These are phyloP conservation scores for Calocera cornea DNA, from an alignment of 768 basidiomycete genomes.

Conservation along the genomic window DNA sequence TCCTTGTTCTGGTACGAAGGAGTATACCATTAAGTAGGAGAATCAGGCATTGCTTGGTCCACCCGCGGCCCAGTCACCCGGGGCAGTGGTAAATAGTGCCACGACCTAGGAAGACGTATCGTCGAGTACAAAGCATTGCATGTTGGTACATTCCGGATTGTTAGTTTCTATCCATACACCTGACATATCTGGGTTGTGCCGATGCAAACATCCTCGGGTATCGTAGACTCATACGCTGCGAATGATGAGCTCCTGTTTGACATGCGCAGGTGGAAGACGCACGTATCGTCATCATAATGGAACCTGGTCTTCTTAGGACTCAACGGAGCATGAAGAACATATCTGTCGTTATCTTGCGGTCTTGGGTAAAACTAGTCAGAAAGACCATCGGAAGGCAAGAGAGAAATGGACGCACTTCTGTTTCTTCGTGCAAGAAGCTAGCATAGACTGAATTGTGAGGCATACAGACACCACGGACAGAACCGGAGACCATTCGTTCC, in stretches of 20 bases:
- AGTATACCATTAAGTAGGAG: too few species aligned
- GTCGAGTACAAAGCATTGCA: too few species aligned
- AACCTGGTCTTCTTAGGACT: slow-evolving; percentile 26
- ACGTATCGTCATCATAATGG: slow-evolving; percentile 26
- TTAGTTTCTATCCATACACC: too few species aligned
- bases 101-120: too few species aligned
- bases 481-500: slow-evolving; percentile 26
- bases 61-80: too few species aligned
- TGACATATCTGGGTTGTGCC: neutral
- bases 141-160: too few species aligned
- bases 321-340: slow-evolving; percentile 23
- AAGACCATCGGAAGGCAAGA: neutral
- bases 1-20: too few species aligned
- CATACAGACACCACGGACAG: slow-evolving; percentile 24
- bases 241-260: neutral
- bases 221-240: neutral
- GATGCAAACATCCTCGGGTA: neutral
- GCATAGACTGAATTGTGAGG: slow-evolving; percentile 28
- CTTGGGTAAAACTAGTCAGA: slow-evolving; percentile 6
- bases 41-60: too few species aligned
- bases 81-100: too few species aligned
- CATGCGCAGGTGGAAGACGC: neutral
- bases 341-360: slow-evolving; percentile 26
- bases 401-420: slow-evolving; percentile 18
- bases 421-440: slow-evolving; percentile 26